phyloP scores from a whole-genome alignment of 352 stramenopile species.

The Globisporangium barbulae region DNA sequence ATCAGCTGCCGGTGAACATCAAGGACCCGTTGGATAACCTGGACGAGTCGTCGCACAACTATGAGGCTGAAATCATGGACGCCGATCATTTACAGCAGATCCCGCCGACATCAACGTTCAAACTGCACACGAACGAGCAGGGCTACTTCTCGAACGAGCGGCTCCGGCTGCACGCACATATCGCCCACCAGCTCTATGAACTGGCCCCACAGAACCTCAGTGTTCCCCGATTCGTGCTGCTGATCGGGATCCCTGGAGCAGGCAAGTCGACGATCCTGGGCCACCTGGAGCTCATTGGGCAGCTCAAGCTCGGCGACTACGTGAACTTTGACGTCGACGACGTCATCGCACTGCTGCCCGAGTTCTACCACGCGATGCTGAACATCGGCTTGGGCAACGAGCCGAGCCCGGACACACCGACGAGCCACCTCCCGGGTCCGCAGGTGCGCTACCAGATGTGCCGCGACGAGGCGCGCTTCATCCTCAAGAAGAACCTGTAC shows the following conservation, averaged over 20 bases:
- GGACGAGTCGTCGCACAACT: conserved; percentile 12
- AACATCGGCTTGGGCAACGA: conserved; percentile 76
- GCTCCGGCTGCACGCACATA: conserved; percentile 64
- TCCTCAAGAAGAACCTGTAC: conserved; percentile 78
- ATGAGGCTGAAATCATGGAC: conserved; percentile 43
- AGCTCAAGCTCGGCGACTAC: conserved; percentile 72
- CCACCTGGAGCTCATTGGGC: conserved; percentile 61
- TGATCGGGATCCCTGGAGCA: conserved; percentile 62
- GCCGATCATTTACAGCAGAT: conserved; percentile 32
- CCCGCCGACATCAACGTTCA: conserved; percentile 47
- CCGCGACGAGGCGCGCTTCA: conserved; percentile 76
- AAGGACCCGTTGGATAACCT: neutral
- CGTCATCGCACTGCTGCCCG: conserved; percentile 68
- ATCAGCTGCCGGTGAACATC: conserved; percentile 8
- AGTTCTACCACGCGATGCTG: conserved; percentile 83
- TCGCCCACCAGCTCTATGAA: conserved; percentile 69
- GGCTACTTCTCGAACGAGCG: conserved; percentile 62
- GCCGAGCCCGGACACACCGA: conserved; percentile 19
- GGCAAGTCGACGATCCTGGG: conserved; percentile 78
- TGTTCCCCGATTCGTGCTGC: conserved; percentile 60
- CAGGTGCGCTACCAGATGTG: conserved; percentile 78
- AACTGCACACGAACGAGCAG: conserved; percentile 55
- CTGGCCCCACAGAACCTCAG: conserved; percentile 48
- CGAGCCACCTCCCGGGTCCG: conserved; percentile 30
- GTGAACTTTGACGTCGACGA: conserved; percentile 85